phyloP scores from a whole-genome alignment of 208 protist species.

The Wallacemonas sp. region DNA sequence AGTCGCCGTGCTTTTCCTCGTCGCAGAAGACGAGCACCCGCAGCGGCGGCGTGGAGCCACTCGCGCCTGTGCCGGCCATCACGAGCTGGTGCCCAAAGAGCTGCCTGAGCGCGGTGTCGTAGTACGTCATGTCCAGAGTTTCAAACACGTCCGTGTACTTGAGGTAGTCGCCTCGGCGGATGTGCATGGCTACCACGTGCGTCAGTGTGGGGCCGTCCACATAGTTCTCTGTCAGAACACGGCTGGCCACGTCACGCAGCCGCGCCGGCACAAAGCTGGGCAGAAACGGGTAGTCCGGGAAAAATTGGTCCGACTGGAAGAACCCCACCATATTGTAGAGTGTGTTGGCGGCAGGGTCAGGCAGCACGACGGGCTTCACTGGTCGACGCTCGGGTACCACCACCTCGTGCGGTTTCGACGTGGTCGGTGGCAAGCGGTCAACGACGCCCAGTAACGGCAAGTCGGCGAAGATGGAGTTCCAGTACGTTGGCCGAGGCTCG shows the following conservation, averaged over 20 bases:
- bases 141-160: constrained; percentile 71
- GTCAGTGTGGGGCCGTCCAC: constrained; percentile 23
- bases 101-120: constrained; percentile 67
- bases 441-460: constrained; percentile 41
- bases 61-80: constrained; percentile 6
- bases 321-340: constrained; percentile 79
- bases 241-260: constrained; percentile 25
- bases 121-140: constrained; percentile 67
- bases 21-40: constrained; percentile 84
- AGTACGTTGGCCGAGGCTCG: constrained; percentile 76
- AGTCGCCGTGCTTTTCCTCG: constrained; percentile 52
- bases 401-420: constrained; percentile 25
- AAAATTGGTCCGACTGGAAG: constrained; percentile 81
- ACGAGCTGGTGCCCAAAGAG: constrained; percentile 57
- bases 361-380: constrained; percentile 23
- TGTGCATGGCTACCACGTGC: constrained; percentile 66
- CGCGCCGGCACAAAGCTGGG: constrained; percentile 32
- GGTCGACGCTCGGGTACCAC: constrained; percentile 67
- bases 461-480: constrained; percentile 62
- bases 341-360: constrained; percentile 21
- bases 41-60: not conserved
- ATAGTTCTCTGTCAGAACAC: constrained; percentile 16
- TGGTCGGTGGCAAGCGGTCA: constrained; percentile 5
- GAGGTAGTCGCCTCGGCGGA: constrained; percentile 84
- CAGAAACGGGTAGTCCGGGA: constrained; percentile 53